Percentiles rank a stretch among this genome's conserved stretches.
phyloP scores from a whole-genome alignment of 2,329 filamentous ascomycete genomes.

The Alternaria sp. region DNA sequence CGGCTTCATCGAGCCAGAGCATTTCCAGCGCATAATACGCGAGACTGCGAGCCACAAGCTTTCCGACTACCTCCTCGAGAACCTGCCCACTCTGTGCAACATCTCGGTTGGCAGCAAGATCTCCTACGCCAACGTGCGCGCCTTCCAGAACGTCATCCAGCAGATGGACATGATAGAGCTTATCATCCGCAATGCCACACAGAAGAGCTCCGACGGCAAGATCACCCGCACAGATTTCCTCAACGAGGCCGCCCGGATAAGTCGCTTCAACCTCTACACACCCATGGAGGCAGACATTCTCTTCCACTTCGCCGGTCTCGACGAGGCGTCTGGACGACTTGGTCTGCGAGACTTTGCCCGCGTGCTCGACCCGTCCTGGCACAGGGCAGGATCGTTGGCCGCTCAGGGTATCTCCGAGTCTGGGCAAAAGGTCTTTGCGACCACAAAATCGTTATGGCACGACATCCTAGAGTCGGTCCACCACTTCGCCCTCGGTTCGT shows the following conservation, averaged over 20 bases:
- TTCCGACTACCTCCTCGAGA: conserved; percentile 90
- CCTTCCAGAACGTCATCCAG: conserved; percentile 96
- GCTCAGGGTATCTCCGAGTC: conserved; percentile 52
- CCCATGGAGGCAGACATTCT: conserved; percentile 99
- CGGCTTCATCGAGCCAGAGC: conserved; percentile 92
- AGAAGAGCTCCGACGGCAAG: conserved; percentile 84
- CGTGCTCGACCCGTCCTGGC: conserved; percentile 93
- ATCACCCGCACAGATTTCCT: conserved; percentile 94
- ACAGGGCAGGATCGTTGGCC: conserved; percentile 66
- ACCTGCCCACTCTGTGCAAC: conserved; percentile 92
- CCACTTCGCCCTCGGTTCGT: conserved; percentile 86
- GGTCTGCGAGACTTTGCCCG: conserved; percentile 87
- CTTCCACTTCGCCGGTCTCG: conserved; percentile 95
- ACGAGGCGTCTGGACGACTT: conserved; percentile 85
- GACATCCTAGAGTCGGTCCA: conserved; percentile 78
- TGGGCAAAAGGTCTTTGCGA: conserved; percentile 61
- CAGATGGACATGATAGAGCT: conserved; percentile 98
- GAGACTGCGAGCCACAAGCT: conserved; percentile 95
- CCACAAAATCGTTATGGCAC: conserved; percentile 64
- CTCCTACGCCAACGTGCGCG: conserved; percentile 95
- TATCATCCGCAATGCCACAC: conserved; percentile 85
- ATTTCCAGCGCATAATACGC: conserved; percentile 95
- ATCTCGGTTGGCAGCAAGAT: conserved; percentile 91
- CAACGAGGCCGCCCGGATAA: conserved; percentile 88
- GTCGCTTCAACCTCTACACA: conserved; percentile 93